Conservation (phyloP, 352 stramenopile genomes). For the Peronospora destructor region DNA sequence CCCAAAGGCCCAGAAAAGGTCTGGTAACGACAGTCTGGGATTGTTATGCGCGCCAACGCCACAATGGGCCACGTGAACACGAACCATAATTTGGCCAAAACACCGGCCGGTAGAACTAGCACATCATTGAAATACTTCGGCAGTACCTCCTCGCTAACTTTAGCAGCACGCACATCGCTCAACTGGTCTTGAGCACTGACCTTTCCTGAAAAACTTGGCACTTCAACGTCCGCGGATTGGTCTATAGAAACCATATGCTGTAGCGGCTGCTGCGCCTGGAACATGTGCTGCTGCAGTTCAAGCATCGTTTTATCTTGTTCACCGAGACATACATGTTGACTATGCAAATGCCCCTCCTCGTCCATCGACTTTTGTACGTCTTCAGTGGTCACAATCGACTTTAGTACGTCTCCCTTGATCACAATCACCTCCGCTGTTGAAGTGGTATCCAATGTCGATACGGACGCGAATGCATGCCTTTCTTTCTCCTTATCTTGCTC, state of each 20-base stretch:
- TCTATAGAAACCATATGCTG: conserved; percentile 11
- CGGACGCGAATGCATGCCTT: conserved; percentile 2
- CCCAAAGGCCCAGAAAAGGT: conserved; percentile 39
- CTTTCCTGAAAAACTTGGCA: conserved; percentile 2
- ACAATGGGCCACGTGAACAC: conserved; percentile 64
- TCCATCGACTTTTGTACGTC: conserved; percentile 10
- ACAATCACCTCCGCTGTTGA: conserved; percentile 14
- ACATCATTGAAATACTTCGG: conserved; percentile 59
- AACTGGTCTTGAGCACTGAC: conserved; percentile 2
- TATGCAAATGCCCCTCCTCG: conserved; percentile 12
- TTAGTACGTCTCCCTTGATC: conserved; percentile 7
- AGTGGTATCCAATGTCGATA: not conserved
- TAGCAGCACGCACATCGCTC: conserved; percentile 5
- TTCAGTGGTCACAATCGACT: conserved; percentile 8
- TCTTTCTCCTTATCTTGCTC: conserved; percentile 10
- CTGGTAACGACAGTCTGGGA: conserved; percentile 65
- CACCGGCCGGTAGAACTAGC: conserved; percentile 31
- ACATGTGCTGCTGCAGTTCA: conserved; percentile 17
- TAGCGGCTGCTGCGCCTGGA: conserved; percentile 44
- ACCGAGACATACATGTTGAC: conserved; percentile 28
- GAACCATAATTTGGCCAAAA: conserved; percentile 51
- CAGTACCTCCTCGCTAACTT: conserved; percentile 27
- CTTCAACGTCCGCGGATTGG: conserved; percentile 11
- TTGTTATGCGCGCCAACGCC: conserved; percentile 54
- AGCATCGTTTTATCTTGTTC: conserved; percentile 35